phyloP scores from a whole-genome alignment of 2,329 filamentous ascomycete genomes.

The Furcasterigmium furcatum region DNA sequence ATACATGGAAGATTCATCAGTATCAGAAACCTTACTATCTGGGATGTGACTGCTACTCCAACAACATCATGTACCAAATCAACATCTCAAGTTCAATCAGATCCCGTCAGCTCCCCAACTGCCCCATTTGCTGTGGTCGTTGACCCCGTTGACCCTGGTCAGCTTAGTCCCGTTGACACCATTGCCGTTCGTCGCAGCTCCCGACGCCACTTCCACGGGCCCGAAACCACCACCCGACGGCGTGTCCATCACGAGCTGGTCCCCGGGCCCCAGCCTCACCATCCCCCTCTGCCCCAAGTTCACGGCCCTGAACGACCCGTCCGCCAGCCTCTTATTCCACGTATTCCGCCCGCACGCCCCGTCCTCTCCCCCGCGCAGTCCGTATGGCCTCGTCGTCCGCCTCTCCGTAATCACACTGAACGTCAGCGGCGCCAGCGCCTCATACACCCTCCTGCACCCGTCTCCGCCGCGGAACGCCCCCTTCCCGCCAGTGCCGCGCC shows the following conservation, averaged over 20 bases:
- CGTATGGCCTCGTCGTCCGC: conserved; percentile 75
- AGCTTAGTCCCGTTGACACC: no score
- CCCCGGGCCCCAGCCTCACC: conserved; percentile 70
- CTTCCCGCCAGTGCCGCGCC: conserved; percentile 58
- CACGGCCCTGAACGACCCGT: conserved; percentile 57
- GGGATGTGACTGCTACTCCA: no score
- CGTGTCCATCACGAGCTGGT: conserved; percentile 74
- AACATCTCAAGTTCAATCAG: no score
- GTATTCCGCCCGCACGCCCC: conserved; percentile 14
- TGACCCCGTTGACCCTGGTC: no score
- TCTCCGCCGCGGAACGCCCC: conserved; percentile 70
- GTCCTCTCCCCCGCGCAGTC: conserved; percentile 72
- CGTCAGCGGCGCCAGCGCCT: conserved; percentile 73
- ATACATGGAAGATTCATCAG: no score
- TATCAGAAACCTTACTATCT: no score
- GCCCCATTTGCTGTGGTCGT: no score
- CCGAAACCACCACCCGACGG: conserved; percentile 82
- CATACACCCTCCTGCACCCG: conserved; percentile 73
- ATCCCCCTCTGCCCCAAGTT: conserved; percentile 80
- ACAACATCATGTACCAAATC: no score
- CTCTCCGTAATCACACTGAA: conserved; percentile 76
- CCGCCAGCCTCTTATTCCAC: conserved; percentile 16
- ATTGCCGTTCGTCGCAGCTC: no score
- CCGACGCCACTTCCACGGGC: conserved; percentile 49
- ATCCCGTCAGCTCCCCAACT: no score